Base-by-base conservation (phyloP, 2,329 filamentous ascomycete genomes). In the Microascus cirrosus region DNA sequence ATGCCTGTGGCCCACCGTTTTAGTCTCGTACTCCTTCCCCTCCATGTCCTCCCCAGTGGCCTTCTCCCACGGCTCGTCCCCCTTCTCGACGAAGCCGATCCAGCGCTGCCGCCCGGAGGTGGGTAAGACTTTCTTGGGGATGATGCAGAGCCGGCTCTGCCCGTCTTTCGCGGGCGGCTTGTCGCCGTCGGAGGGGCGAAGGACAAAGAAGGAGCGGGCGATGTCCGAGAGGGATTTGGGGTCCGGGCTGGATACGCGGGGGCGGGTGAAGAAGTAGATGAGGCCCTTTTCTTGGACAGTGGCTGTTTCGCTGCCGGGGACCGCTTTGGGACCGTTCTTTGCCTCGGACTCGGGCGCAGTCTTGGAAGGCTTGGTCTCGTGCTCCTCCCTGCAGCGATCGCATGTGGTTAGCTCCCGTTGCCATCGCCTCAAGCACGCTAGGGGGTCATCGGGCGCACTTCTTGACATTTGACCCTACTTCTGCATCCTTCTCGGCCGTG, bases 251-350 rank as follows among this genome's bases (percentile, higher is more conserved):
- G 83, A 82, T 42, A 96, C 89, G 13, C 90, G 85, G 8, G 84
- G 84, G 20, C 91, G 85, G 65, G 87, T 86, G 75, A 95, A 95
- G 78, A 95, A 95, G 76, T 95, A 95, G 63, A 96, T 85, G 64
- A 94, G 81, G 3, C 91, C 91, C 66, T 94, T 95, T 67, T 96
- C 91, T 2, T 95, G 77, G 25, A 95, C 83, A 55, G 65, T 78
- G 0, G 79, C 32, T 24, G 52, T n/a, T 24, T 25, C 56, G 28
- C 22, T 12, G 20, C 39, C 42, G 25, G 22, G 53, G 32, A 25
- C 22, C 11, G 54, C 8, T 22, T 39, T n/a, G 53, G 15, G 15
- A 32, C 35, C 15, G 36, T 45, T n/a, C 18, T n/a, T 45, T 18
- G 13, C 2, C 20, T 50, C 20, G n/a, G 45, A 36, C 5, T 54